Evolutionary conservation across 2,329 filamentous ascomycete species (phyloP).

Genomic region (Pleurostoma richardsiae): DNA sequence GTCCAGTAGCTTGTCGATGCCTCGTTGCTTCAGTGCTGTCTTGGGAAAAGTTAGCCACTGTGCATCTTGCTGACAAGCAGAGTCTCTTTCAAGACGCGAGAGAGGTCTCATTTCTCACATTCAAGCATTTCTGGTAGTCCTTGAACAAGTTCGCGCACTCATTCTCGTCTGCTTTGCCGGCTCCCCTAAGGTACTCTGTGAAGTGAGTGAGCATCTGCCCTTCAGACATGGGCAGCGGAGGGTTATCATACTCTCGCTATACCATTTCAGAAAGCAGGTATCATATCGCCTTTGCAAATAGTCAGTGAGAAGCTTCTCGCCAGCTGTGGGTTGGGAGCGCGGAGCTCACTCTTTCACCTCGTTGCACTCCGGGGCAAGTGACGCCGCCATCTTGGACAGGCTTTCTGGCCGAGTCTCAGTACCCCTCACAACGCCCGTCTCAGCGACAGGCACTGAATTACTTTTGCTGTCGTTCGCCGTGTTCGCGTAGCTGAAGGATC

Average conservation of each 20-base stretch:
- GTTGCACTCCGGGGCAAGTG: conserved; percentile 90
- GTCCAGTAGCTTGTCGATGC: conserved; percentile 88
- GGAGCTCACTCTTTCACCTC: conserved; percentile 81
- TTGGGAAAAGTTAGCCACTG: conserved; percentile 28
- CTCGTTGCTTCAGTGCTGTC: conserved; percentile 81
- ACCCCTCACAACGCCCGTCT: background rate
- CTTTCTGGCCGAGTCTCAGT: background rate
- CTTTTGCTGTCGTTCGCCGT: too few species aligned
- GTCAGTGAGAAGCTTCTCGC: too few species aligned
- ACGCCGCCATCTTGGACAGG: conserved; percentile 71
- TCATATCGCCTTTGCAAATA: conserved; percentile 70
- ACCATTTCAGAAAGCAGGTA: conserved; percentile 98
- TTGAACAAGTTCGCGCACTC: conserved; percentile 85
- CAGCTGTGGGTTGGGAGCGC: background rate
- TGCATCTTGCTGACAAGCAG: background rate
- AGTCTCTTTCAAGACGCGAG: conserved; percentile 20
- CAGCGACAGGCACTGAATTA: too few species aligned
- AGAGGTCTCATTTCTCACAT: conserved; percentile 39
- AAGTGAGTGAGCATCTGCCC: background rate
- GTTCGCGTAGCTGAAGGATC: too few species aligned
- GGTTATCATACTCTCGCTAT: conserved; percentile 79
- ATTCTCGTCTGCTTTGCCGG: conserved; percentile 66
- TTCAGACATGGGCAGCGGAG: conserved; percentile 4
- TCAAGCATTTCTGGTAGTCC: conserved; percentile 81
- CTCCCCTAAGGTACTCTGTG: conserved; percentile 85